Evolutionary conservation across 306 rosid genomes (phyloP).

Genomic region (Alnus glutinosa): DNA sequence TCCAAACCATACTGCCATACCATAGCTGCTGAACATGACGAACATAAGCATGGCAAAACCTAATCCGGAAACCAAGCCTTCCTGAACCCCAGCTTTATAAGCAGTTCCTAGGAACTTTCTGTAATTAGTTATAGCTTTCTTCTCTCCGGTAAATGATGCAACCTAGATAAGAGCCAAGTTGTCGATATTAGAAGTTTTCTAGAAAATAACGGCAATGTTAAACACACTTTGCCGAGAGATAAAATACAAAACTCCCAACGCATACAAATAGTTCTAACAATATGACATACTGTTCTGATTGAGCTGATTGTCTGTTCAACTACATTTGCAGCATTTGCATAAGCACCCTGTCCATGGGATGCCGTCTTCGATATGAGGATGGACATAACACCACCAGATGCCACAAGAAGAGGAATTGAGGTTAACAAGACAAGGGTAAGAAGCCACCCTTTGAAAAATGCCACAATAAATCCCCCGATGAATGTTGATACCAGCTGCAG

Average conservation of each 20-base stretch:
- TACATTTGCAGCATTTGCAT: constrained; percentile 74
- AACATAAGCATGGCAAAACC: constrained; percentile 66
- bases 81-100: constrained; percentile 71
- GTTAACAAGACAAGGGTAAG: constrained; percentile 77
- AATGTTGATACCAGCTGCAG: constrained; percentile 68
- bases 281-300: constrained; percentile 71
- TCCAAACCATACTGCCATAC: constrained; percentile 83
- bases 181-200: constrained; percentile 12
- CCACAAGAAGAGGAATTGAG: constrained; percentile 70
- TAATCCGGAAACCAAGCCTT: constrained; percentile 60
- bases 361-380: constrained; percentile 55
- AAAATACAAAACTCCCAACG: not conserved
- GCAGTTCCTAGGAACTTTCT: constrained; percentile 60
- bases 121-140: constrained; percentile 61
- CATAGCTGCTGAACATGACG: constrained; percentile 59
- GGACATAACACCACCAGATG: constrained; percentile 67
- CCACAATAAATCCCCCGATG: constrained; percentile 64
- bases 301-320: constrained; percentile 93
- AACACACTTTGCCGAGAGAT: not conserved
- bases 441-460: constrained; percentile 87
- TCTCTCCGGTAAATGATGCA: constrained; percentile 87
- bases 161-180: constrained; percentile 46
- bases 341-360: constrained; percentile 70
- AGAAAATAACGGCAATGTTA: not conserved
- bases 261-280: not conserved